Conservation (phyloP, 2,329 filamentous ascomycete genomes). For the Colletotrichum sublineola region DNA sequence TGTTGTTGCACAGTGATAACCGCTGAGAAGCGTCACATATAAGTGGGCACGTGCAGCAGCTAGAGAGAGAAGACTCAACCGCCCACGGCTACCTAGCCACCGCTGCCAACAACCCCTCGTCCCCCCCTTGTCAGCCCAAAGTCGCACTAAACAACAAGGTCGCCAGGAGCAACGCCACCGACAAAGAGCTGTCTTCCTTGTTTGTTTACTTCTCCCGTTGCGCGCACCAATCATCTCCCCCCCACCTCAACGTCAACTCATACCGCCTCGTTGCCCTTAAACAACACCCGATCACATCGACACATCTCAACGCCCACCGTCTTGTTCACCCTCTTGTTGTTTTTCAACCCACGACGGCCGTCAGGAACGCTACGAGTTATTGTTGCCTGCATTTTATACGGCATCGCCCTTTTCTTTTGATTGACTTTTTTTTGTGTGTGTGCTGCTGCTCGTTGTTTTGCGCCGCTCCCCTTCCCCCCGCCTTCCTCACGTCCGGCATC, state of each 20-base stretch:
- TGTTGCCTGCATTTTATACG: conserved; percentile 34
- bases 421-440: conserved; percentile 33
- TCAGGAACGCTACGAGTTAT: conserved; percentile 41
- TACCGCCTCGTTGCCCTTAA: conserved; percentile 41
- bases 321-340: conserved; percentile 30
- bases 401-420: conserved; percentile 31
- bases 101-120: conserved; percentile 31
- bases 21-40: conserved; percentile 34
- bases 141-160: conserved; percentile 38
- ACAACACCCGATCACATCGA: conserved; percentile 43
- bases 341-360: conserved; percentile 39
- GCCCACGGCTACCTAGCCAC: conserved; percentile 7
- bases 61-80: conserved; percentile 3
- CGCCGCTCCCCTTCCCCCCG: conserved; percentile 20
- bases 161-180: conserved; percentile 42
- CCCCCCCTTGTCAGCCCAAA: conserved; percentile 26
- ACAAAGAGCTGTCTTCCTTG: conserved; percentile 43
- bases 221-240: conserved; percentile 43
- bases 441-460: conserved; percentile 31
- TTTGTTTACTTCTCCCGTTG: conserved; percentile 43
- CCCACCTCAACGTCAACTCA: conserved; percentile 40
- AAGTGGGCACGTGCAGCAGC: conserved; percentile 39
- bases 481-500: conserved; percentile 13
- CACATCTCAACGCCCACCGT: conserved; percentile 20
- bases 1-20: conserved; percentile 7